phyloP scores from a whole-genome alignment of 2,329 filamentous ascomycete species.

The Clathrospora elynae region DNA sequence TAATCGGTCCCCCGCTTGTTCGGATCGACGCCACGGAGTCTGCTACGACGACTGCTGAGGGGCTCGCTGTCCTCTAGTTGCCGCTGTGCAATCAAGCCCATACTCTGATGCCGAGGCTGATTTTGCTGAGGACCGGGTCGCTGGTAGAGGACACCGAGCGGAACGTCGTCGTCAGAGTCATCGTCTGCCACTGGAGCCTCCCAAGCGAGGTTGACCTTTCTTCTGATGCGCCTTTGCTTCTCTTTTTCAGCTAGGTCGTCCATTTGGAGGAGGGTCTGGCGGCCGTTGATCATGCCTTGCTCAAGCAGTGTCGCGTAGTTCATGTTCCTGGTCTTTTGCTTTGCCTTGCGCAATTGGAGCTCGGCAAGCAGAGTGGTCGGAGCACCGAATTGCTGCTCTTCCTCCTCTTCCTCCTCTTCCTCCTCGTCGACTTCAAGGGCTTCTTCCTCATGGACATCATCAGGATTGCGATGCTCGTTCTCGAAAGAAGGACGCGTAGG shows the following conservation, averaged over 20 bases:
- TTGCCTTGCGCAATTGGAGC: constrained; percentile 85
- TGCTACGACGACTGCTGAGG: constrained; percentile 74
- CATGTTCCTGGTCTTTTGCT: constrained; percentile 79
- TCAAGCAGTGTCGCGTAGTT: constrained; percentile 67
- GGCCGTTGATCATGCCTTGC: constrained; percentile 68
- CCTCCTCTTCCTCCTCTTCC: constrained; percentile 51
- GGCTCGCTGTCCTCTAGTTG: constrained; percentile 94
- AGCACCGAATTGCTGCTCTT: constrained; percentile 64
- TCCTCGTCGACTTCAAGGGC: constrained; percentile 53
- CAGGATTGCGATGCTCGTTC: constrained; percentile 24
- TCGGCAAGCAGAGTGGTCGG: constrained; percentile 93
- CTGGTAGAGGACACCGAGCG: constrained; percentile 76
- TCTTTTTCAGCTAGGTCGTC: constrained; percentile 89
- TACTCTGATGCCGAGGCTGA: constrained; percentile 62
- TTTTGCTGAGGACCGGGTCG: constrained; percentile 52
- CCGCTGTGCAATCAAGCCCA: constrained; percentile 78
- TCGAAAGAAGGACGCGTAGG: constrained; percentile 23
- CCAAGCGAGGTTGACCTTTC: constrained; percentile 88
- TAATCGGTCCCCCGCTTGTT: constrained; percentile 26
- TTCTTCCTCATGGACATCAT: constrained; percentile 50
- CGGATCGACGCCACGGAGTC: constrained; percentile 67
- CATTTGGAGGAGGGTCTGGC: constrained; percentile 85
- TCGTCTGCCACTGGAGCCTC: constrained; percentile 64
- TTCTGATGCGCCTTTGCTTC: constrained; percentile 72
- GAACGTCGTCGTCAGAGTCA: constrained; percentile 76